Percentiles rank a stretch among this genome's conserved stretches.
Conservation (phyloP, 2,329 filamentous ascomycete species). For the Neonectria faginata region DNA sequence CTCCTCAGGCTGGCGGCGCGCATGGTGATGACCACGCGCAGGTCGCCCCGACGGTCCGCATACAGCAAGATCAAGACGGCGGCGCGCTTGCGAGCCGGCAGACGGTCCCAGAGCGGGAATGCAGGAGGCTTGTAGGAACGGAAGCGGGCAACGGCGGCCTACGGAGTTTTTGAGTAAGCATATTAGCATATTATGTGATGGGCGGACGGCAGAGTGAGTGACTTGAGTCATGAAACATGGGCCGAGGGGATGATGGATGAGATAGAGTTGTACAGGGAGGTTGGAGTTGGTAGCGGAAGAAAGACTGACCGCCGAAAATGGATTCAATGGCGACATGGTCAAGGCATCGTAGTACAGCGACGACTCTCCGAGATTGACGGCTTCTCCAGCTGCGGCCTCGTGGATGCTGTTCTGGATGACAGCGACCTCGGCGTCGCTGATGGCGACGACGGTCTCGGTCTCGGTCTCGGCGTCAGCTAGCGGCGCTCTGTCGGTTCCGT, state of each 20-base stretch:
- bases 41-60: constrained; percentile 82
- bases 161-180: constrained; percentile 34
- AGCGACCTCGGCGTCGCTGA: constrained; percentile 46
- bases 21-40: constrained; percentile 79
- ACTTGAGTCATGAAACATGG: background rate
- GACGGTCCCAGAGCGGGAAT: constrained; percentile 70
- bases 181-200: constrained; percentile 26
- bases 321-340: constrained; percentile 68
- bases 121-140: constrained; percentile 70
- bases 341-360: constrained; percentile 69
- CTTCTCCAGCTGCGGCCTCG: constrained; percentile 34
- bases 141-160: constrained; percentile 71
- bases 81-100: constrained; percentile 76
- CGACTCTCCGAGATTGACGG: constrained; percentile 49
- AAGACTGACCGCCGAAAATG: constrained; percentile 64
- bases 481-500: constrained; percentile 1
- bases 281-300: background rate
- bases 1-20: constrained; percentile 71
- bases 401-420: constrained; percentile 39
- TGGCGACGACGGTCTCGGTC: constrained; percentile 28
- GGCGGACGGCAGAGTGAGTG: background rate
- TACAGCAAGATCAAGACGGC: constrained; percentile 91
- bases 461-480: background rate
- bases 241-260: background rate
- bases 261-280: too few species aligned